Evolutionary conservation across 2,329 filamentous ascomycete genomes (phyloP).

Genomic region (Tolypocladium inflatum): DNA sequence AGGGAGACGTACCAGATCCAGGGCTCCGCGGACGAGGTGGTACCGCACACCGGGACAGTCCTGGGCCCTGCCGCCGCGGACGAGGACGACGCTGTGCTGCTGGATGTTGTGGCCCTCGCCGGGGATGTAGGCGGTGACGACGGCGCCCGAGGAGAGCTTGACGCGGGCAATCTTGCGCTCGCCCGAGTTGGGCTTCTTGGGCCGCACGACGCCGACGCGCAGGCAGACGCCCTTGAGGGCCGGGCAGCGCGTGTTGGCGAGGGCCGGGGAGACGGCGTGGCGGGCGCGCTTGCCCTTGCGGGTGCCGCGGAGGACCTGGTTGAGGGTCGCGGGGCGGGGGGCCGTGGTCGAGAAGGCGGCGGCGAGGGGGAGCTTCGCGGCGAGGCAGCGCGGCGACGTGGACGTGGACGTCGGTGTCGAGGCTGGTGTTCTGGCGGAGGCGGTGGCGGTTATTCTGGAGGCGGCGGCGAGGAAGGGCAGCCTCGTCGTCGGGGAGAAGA

Average conservation of each 20-base stretch:
- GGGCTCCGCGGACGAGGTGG: slow-evolving; percentile 78
- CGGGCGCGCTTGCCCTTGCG: slow-evolving; percentile 72
- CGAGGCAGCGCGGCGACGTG: neutral
- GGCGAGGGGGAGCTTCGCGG: slow-evolving; percentile 2
- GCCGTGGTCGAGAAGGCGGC: slow-evolving; percentile 50
- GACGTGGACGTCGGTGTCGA: slow-evolving; percentile 8
- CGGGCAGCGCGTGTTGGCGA: slow-evolving; percentile 59
- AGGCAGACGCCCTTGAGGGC: slow-evolving; percentile 93
- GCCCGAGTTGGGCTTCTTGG: slow-evolving; percentile 98
- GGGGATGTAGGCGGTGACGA: slow-evolving; percentile 89
- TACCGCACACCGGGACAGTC: slow-evolving; percentile 99
- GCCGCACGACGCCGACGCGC: slow-evolving; percentile 85
- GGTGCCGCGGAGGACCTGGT: slow-evolving; percentile 68
- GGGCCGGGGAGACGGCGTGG: slow-evolving; percentile 79
- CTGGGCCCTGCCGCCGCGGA: slow-evolving; percentile 86
- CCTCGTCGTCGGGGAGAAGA: slow-evolving; percentile 22
- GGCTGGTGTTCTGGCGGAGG: slow-evolving; percentile 7
- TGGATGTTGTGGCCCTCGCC: slow-evolving; percentile 98
- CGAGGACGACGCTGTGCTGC: slow-evolving; percentile 94
- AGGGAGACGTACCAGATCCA: slow-evolving; percentile 70
- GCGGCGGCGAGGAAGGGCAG: slow-evolving; percentile 14
- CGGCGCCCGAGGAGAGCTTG: slow-evolving; percentile 73
- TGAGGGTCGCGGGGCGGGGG: slow-evolving; percentile 52
- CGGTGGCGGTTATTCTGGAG: slow-evolving; percentile 4
- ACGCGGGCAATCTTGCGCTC: slow-evolving; percentile 94